A percentile compares a stretch with the other conserved stretches of the same genome.
These are phyloP conservation scores for Ophiosphaerella narmari DNA, from an alignment of 2,329 filamentous ascomycete genomes.

Conservation along the genomic window DNA sequence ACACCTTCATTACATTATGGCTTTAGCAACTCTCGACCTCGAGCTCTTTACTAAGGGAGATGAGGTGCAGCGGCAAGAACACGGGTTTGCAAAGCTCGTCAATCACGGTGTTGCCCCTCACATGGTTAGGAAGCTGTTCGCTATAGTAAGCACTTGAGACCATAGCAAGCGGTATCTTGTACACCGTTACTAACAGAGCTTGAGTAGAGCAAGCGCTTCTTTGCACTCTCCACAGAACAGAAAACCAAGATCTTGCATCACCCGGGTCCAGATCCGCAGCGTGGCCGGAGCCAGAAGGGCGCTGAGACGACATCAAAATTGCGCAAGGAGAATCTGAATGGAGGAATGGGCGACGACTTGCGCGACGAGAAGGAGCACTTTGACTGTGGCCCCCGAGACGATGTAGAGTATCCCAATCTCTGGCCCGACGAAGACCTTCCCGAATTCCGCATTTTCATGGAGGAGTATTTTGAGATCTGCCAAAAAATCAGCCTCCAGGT, in stretches of 20 bases:
- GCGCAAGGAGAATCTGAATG: not conserved
- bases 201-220: slow-evolving; percentile 10
- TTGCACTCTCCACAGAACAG: slow-evolving; percentile 6
- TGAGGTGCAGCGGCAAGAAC: too few species aligned
- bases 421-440: slow-evolving; percentile 9
- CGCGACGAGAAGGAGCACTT: slow-evolving; percentile 1
- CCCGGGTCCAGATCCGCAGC: slow-evolving; percentile 9
- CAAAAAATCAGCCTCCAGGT: slow-evolving; percentile 8
- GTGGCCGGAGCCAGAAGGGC: slow-evolving; percentile 11
- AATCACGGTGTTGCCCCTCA: too few species aligned
- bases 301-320: slow-evolving; percentile 9
- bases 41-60: too few species aligned
- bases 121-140: too few species aligned
- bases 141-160: too few species aligned
- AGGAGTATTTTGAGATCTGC: slow-evolving; percentile 8
- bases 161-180: too few species aligned
- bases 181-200: too few species aligned
- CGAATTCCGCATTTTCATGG: slow-evolving; percentile 18
- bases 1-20: too few species aligned
- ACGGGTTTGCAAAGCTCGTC: too few species aligned
- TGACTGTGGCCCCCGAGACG: not conserved
- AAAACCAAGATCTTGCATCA: slow-evolving; percentile 8
- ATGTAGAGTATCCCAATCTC: slow-evolving; percentile 4
- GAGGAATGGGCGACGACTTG: not conserved
- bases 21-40: too few species aligned